phyloP scores from a whole-genome alignment of 2,329 filamentous ascomycete species.

The Sclerotinia trifoliorum region DNA sequence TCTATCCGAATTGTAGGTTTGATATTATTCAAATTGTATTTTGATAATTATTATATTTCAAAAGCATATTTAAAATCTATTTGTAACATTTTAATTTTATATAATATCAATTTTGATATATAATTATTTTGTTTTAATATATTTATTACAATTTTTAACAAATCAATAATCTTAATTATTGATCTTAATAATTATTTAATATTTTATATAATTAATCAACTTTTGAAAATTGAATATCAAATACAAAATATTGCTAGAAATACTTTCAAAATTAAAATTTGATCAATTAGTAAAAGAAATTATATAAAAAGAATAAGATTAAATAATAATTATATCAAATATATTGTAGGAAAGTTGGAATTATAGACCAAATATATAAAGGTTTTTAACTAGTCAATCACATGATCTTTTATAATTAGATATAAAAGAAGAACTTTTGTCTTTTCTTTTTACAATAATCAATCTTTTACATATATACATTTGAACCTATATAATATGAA shows the following conservation, averaged over 20 bases:
- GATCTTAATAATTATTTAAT: slow-evolving; percentile 46
- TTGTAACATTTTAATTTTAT: not conserved
- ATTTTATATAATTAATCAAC: slow-evolving; percentile 44
- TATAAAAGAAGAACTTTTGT: no score
- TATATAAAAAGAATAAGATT: slow-evolving; percentile 40
- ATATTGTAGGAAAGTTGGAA: no score
- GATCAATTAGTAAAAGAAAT: slow-evolving; percentile 36
- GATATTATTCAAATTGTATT: not conserved
- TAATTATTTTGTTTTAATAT: not conserved
- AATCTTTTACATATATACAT: no score
- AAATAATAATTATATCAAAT: no score
- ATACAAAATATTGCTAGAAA: slow-evolving; percentile 48
- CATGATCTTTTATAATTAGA: no score
- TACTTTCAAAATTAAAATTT: slow-evolving; percentile 41
- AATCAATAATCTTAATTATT: slow-evolving; percentile 44
- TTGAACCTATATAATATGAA: no score
- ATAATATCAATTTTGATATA: not conserved
- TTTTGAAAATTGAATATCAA: slow-evolving; percentile 44
- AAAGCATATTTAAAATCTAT: not conserved
- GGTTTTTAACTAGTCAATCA: no score
- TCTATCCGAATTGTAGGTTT: not conserved
- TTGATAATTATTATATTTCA: not conserved
- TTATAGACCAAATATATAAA: no score
- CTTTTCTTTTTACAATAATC: no score
- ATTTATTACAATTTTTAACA: slow-evolving; percentile 31